phyloP scores from a whole-genome alignment of 78 protist species.

The Dictyostelium discoideum region DNA sequence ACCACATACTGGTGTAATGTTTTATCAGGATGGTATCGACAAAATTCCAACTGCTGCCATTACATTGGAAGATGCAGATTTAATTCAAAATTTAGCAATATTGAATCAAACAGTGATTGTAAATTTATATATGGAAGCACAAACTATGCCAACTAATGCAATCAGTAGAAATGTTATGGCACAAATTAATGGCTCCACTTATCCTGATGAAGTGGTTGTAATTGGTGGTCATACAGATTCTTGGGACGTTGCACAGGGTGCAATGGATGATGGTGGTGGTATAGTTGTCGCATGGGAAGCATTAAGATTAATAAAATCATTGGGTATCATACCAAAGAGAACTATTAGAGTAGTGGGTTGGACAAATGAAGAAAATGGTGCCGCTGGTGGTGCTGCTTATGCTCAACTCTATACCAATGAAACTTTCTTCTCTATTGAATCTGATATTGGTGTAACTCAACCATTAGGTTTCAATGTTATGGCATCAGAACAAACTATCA shows the following conservation, averaged over 20 bases:
- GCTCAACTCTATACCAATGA: background rate
- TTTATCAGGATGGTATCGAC: constrained; percentile 16
- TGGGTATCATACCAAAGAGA: constrained; percentile 83
- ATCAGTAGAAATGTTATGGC: constrained; percentile 82
- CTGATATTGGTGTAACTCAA: constrained; percentile 81
- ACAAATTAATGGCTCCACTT: constrained; percentile 76
- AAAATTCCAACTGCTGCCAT: constrained; percentile 86
- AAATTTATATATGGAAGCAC: constrained; percentile 77
- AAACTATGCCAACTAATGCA: constrained; percentile 3
- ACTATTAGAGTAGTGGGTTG: constrained; percentile 86
- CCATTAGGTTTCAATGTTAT: constrained; percentile 63
- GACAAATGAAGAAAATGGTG: constrained; percentile 88
- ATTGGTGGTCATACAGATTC: constrained; percentile 88
- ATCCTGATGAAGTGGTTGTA: constrained; percentile 87
- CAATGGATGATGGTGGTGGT: constrained; percentile 90
- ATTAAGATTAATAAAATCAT: constrained; percentile 39
- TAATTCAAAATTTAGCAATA: constrained; percentile 67
- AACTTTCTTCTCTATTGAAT: constrained; percentile 79
- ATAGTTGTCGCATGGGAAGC: constrained; percentile 82
- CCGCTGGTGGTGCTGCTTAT: constrained; percentile 79
- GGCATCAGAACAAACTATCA: background rate
- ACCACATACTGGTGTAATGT: constrained; percentile 89
- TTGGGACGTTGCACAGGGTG: constrained; percentile 92
- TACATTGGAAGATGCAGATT: constrained; percentile 90
- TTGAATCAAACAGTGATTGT: constrained; percentile 40